Evolutionary conservation across 805 yeast species (phyloP).

Genomic region (Candida sonorensis): DNA sequence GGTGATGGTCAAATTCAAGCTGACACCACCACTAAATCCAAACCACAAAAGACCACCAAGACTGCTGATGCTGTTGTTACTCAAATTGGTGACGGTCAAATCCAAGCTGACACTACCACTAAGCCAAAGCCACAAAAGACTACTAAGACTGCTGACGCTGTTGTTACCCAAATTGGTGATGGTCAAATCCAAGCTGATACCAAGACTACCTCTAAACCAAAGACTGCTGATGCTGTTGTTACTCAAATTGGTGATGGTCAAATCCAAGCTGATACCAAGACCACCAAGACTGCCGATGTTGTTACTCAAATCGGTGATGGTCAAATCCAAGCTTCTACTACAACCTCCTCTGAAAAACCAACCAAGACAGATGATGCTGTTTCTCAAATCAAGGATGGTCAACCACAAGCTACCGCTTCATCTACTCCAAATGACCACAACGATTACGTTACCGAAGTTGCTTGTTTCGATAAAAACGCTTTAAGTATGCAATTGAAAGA

Average conservation of each 20-base stretch:
- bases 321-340: constrained; percentile 17
- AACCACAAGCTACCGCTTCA: constrained; percentile 28
- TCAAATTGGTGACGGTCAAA: constrained; percentile 56
- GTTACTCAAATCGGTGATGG: constrained; percentile 13
- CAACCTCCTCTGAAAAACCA: constrained; percentile 25
- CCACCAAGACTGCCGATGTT: constrained; percentile 24
- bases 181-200: constrained; percentile 47
- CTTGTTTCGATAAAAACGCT: constrained; percentile 31
- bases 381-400: constrained; percentile 32
- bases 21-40: constrained; percentile 19
- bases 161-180: constrained; percentile 41
- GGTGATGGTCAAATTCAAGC: constrained; percentile 18
- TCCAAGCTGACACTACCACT: constrained; percentile 40
- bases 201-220: constrained; percentile 30
- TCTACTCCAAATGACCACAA: constrained; percentile 21
- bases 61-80: constrained; percentile 32
- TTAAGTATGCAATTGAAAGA: constrained; percentile 37
- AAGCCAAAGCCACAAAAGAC: constrained; percentile 13
- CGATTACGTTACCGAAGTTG: constrained; percentile 15
- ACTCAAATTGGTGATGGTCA: constrained; percentile 49
- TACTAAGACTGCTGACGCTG: constrained; percentile 26
- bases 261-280: constrained; percentile 33
- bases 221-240: constrained; percentile 27
- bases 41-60: constrained; percentile 26
- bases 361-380: constrained; percentile 30